Evolutionary conservation across 345 rosid species (phyloP).

Genomic region (Hibiscus syriacus): DNA sequence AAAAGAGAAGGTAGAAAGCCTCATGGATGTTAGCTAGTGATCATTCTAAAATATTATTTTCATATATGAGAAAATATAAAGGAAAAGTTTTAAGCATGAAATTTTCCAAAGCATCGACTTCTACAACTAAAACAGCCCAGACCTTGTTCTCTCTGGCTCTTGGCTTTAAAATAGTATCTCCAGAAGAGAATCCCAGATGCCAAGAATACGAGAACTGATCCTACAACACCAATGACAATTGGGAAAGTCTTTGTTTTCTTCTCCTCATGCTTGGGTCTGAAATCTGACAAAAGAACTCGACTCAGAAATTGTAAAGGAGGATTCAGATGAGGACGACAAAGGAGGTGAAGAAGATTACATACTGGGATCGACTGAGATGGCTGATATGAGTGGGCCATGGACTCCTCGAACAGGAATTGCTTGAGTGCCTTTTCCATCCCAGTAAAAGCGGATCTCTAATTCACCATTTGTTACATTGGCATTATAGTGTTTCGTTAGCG

Average conservation of each 20-base stretch:
- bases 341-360: slow-evolving; percentile 1
- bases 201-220: slow-evolving; percentile 9
- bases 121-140: not conserved
- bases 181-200: slow-evolving; percentile 19
- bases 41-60: not conserved
- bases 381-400: slow-evolving; percentile 30
- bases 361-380: slow-evolving; percentile 22
- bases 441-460: slow-evolving; percentile 28
- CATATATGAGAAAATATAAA: not conserved
- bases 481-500: slow-evolving; percentile 5
- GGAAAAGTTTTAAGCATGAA: not conserved
- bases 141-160: slow-evolving; percentile 15
- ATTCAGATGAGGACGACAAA: not conserved
- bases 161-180: slow-evolving; percentile 10
- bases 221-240: slow-evolving; percentile 18
- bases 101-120: not conserved
- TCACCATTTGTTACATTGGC: slow-evolving; percentile 3
- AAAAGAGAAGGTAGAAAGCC: not conserved
- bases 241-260: slow-evolving; percentile 4
- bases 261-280: slow-evolving; percentile 12
- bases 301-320: not conserved
- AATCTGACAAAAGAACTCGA: slow-evolving; percentile 15
- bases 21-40: not conserved
- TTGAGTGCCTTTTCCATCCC: slow-evolving; percentile 44
- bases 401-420: slow-evolving; percentile 18